Percentiles rank a stretch among this genome's conserved stretches.
phyloP scores from a whole-genome alignment of 306 rosid species.

The Cicer cuneatum region DNA sequence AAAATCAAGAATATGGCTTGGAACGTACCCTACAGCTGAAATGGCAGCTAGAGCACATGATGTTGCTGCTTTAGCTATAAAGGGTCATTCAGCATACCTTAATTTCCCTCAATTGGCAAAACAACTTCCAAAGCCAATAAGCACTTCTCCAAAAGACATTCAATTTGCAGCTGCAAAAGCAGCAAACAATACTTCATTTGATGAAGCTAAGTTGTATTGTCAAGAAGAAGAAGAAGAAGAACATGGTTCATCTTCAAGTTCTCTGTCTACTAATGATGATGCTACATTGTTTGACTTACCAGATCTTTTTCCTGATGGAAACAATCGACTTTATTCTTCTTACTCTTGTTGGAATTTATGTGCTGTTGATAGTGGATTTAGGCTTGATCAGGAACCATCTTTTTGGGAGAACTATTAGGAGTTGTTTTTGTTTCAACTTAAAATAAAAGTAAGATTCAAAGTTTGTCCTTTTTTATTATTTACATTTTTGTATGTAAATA shows the following conservation, averaged over 20 bases:
- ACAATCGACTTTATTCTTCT: slow-evolving; percentile 49
- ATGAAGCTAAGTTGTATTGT: slow-evolving; percentile 41
- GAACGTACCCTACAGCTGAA: slow-evolving; percentile 81
- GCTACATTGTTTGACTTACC: slow-evolving; percentile 83
- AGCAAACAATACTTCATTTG: slow-evolving; percentile 54
- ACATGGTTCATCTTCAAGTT: slow-evolving; percentile 37
- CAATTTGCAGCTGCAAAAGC: slow-evolving; percentile 88
- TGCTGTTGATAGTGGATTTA: slow-evolving; percentile 60
- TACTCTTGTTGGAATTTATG: slow-evolving; percentile 70
- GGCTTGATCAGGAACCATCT: slow-evolving; percentile 60
- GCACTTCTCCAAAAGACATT: slow-evolving; percentile 76
- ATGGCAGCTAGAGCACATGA: slow-evolving; percentile 99
- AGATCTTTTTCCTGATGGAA: slow-evolving; percentile 67
- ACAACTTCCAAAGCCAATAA: slow-evolving; percentile 70
- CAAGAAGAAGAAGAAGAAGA: slow-evolving; percentile 30
- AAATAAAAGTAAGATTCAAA: background rate
- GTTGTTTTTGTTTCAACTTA: background rate
- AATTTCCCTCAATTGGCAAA: slow-evolving; percentile 76
- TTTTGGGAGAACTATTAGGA: slow-evolving; percentile 63
- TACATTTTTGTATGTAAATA: slow-evolving; percentile 30
- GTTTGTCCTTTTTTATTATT: background rate
- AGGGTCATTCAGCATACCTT: slow-evolving; percentile 77
- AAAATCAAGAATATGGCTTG: slow-evolving; percentile 93
- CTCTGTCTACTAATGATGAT: slow-evolving; percentile 53
- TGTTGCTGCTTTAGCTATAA: slow-evolving; percentile 85